Evolutionary conservation across 202 grass and related monocot genomes (phyloP).

Genomic region (Dendrocalamus latiflorus): DNA sequence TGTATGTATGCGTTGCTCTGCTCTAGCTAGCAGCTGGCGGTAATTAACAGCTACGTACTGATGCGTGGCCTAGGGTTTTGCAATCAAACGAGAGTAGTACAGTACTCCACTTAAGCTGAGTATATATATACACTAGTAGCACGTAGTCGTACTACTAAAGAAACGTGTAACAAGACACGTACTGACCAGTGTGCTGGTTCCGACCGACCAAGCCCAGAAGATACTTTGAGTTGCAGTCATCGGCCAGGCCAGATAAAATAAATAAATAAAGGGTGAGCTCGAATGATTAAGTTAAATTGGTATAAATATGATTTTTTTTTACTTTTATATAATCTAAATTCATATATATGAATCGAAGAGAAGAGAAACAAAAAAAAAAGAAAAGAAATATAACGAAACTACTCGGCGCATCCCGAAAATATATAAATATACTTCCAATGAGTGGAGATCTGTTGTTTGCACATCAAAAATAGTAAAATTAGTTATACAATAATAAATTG

Average conservation of each 20-base stretch:
- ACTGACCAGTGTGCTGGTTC: background rate
- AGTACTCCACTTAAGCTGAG: slow-evolving; percentile 4
- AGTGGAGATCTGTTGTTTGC: no score
- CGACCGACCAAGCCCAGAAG: slow-evolving; percentile 38
- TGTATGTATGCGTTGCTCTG: background rate
- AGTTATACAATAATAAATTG: background rate
- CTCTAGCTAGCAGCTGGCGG: background rate
- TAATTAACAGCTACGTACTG: background rate
- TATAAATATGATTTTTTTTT: no score
- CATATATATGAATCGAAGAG: no score
- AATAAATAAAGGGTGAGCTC: no score
- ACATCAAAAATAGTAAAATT: no score
- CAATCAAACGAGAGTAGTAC: slow-evolving; percentile 21
- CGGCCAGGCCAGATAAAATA: no score
- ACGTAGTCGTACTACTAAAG: background rate
- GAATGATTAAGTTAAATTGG: no score
- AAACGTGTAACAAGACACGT: slow-evolving; percentile 15
- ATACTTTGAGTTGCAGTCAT: slow-evolving; percentile 13
- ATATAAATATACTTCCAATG: no score
- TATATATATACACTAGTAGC: background rate
- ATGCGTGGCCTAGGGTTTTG: slow-evolving; percentile 10
- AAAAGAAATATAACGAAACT: no score
- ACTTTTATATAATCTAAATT: no score
- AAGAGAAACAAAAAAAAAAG: no score
- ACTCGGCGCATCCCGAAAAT: no score